Percentiles rank a stretch among this genome's conserved stretches.
phyloP scores from a whole-genome alignment of 1,284 basidiomycete genomes.

The Baeospora myosura region DNA sequence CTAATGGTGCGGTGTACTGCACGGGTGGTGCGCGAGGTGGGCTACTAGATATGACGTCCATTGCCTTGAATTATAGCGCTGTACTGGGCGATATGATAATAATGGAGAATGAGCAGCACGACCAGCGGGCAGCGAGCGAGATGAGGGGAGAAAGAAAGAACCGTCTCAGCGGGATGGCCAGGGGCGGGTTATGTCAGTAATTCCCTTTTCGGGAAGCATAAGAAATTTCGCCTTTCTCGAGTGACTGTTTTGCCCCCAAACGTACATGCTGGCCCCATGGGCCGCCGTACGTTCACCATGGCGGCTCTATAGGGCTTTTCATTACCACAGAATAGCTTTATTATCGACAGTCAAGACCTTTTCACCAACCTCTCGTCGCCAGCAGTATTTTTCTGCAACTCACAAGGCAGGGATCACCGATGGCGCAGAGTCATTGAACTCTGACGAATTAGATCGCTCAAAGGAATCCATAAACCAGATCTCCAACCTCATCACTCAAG shows the following conservation, averaged over 20 bases:
- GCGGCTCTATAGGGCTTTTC: background rate
- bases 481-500: background rate
- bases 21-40: constrained; percentile 63
- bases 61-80: too few relatives aligned
- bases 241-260: too few relatives aligned
- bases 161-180: too few relatives aligned
- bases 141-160: constrained; percentile 5
- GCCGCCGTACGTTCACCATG: background rate
- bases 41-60: constrained; percentile 36
- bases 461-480: background rate
- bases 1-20: constrained; percentile 58
- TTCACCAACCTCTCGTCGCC: too few relatives aligned
- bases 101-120: constrained; percentile 1
- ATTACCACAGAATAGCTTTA: background rate
- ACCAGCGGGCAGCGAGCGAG: constrained; percentile 5
- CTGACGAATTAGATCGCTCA: too few relatives aligned
- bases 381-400: too few relatives aligned
- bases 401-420: too few relatives aligned
- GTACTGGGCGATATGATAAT: background rate
- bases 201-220: too few relatives aligned
- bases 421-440: too few relatives aligned
- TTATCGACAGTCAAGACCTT: too few relatives aligned
- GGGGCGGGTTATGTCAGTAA: too few relatives aligned
- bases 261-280: constrained; percentile 1
- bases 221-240: too few relatives aligned